These are phyloP conservation scores for Fusarium irregulare DNA, from an alignment of 2,329 filamentous ascomycete species.

Conservation along the genomic window DNA sequence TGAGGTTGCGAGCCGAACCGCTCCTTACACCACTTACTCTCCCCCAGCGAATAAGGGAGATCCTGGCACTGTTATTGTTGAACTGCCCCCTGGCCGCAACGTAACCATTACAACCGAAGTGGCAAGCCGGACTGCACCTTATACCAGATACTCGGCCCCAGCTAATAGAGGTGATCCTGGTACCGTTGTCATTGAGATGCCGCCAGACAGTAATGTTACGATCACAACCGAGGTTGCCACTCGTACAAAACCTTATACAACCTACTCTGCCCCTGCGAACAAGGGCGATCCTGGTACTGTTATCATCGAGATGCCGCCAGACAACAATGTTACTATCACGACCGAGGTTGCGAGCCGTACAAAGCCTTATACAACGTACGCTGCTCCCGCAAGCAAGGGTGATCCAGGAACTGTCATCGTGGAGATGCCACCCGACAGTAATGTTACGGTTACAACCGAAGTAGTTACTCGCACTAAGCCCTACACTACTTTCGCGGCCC, in stretches of 20 bases:
- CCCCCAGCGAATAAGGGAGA: slow-evolving; percentile 5
- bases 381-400: neutral
- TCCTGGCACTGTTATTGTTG: slow-evolving; percentile 12
- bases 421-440: neutral
- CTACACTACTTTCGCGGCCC: slow-evolving; percentile 1
- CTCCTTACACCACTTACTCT: slow-evolving; percentile 16
- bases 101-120: slow-evolving; percentile 3
- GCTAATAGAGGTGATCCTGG: slow-evolving; percentile 3
- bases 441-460: neutral
- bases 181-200: slow-evolving; percentile 15
- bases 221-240: slow-evolving; percentile 12
- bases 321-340: slow-evolving; percentile 3
- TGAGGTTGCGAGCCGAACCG: slow-evolving; percentile 1
- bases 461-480: neutral
- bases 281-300: too few species aligned
- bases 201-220: slow-evolving; percentile 1
- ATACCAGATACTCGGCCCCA: neutral
- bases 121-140: neutral
- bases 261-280: neutral
- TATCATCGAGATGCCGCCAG: neutral
- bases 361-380: neutral
- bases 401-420: too few species aligned
- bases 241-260: neutral
- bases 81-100: slow-evolving; percentile 1
- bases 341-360: slow-evolving; percentile 1